Evolutionary conservation across 495 filamentous ascomycete species (phyloP).

Genomic region (Xylaria bambusicola): DNA sequence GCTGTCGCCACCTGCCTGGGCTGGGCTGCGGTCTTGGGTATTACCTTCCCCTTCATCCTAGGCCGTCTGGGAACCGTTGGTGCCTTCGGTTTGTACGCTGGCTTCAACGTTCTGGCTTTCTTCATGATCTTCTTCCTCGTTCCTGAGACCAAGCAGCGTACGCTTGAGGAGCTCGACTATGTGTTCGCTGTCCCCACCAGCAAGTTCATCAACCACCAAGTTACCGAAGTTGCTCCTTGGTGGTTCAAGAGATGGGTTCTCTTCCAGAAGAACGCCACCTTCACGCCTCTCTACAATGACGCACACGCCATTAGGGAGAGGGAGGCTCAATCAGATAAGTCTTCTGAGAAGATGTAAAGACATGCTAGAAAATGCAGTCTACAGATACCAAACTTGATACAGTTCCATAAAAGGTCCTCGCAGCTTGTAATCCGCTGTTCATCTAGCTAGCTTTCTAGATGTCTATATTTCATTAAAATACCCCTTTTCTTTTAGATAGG

Average conservation of each 20-base stretch:
- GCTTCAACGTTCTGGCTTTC: conserved; percentile 63
- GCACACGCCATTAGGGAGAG: conserved; percentile 3
- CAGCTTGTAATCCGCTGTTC: background rate
- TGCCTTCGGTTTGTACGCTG: conserved; percentile 63
- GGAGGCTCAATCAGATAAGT: too few relatives aligned
- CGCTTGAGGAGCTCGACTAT: conserved; percentile 80
- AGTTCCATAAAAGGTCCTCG: background rate
- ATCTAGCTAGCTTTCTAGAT: background rate
- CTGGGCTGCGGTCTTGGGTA: conserved; percentile 64
- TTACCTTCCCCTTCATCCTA: conserved; percentile 69
- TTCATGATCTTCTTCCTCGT: conserved; percentile 69
- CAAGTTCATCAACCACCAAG: conserved; percentile 65
- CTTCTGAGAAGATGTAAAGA: background rate
- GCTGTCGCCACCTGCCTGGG: conserved; percentile 69
- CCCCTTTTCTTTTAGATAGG: conserved; percentile 6
- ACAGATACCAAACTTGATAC: background rate
- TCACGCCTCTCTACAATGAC: conserved; percentile 64
- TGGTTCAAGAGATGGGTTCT: conserved; percentile 71
- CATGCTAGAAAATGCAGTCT: background rate
- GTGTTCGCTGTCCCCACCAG: conserved; percentile 73
- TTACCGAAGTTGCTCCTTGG: conserved; percentile 62
- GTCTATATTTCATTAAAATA: background rate
- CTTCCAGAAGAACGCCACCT: conserved; percentile 50
- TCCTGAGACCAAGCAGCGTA: conserved; percentile 68
- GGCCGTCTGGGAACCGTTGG: conserved; percentile 51